These are phyloP conservation scores for Pyronema domesticum DNA, from an alignment of 495 filamentous ascomycete species.

Conservation along the genomic window DNA sequence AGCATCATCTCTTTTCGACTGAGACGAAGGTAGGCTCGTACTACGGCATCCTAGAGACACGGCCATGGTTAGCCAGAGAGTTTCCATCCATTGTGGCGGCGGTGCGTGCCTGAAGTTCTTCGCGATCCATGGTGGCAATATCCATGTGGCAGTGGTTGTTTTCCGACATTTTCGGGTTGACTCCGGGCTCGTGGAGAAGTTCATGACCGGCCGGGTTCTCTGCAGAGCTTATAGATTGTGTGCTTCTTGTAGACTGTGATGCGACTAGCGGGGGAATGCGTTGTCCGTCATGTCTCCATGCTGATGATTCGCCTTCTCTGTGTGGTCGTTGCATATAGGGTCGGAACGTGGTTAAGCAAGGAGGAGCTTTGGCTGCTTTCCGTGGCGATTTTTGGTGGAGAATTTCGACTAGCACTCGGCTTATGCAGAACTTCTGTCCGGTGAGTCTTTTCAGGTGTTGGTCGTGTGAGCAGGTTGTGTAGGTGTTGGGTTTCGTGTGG, in stretches of 20 bases:
- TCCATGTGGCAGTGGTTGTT: slow-evolving; percentile 4
- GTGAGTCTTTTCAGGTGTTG: not conserved
- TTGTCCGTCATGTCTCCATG: not conserved
- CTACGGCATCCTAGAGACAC: slow-evolving; percentile 14
- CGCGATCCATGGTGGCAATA: slow-evolving; percentile 11
- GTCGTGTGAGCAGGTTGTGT: not conserved
- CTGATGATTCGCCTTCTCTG: not conserved
- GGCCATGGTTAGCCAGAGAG: not conserved
- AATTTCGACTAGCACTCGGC: not conserved
- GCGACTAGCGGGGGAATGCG: not conserved
- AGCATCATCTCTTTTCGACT: slow-evolving; percentile 19
- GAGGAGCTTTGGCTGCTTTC: not conserved
- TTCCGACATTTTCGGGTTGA: not conserved
- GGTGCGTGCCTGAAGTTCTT: slow-evolving; percentile 15
- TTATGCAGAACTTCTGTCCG: not conserved
- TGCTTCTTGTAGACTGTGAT: not conserved
- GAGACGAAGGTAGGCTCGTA: slow-evolving; percentile 17
- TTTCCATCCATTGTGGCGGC: not conserved
- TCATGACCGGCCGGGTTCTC: not conserved
- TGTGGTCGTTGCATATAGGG: not conserved
- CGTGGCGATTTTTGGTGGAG: not conserved
- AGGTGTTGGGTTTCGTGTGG: not conserved
- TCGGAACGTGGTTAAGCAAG: not conserved
- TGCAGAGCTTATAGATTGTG: not conserved
- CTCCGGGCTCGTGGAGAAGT: not conserved